These are phyloP conservation scores for Monosporascus cannonballus DNA, from an alignment of 2,329 filamentous ascomycete species.

Conservation along the genomic window DNA sequence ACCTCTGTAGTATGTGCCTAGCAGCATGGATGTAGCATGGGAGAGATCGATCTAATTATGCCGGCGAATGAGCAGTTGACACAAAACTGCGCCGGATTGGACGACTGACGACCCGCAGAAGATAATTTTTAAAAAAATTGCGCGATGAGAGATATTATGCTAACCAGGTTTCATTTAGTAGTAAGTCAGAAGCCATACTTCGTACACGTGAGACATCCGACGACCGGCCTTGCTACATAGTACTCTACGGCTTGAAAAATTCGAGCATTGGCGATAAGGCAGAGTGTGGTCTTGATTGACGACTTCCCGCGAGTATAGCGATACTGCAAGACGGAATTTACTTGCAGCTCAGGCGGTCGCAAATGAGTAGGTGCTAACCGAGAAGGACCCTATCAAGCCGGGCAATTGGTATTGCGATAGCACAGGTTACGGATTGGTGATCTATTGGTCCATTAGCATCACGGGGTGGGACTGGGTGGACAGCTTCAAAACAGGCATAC, in stretches of 20 bases:
- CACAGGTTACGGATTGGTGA: neutral
- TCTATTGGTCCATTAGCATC: neutral
- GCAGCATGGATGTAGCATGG: conserved; percentile 19
- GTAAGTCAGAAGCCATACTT: neutral
- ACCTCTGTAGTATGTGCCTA: conserved; percentile 16
- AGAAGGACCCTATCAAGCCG: neutral
- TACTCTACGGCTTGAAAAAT: neutral
- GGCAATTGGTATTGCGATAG: neutral
- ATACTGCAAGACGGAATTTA: too few relatives aligned
- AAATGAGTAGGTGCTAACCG: neutral
- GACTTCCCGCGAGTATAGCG: neutral
- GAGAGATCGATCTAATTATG: conserved; percentile 22
- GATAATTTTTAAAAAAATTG: conserved; percentile 6
- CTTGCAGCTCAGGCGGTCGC: neutral
- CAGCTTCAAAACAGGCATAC: neutral
- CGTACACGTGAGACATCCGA: neutral
- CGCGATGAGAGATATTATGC: neutral
- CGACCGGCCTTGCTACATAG: neutral
- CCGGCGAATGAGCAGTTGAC: conserved; percentile 25
- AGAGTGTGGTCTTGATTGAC: neutral
- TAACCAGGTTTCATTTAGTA: neutral
- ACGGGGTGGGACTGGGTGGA: neutral
- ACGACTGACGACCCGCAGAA: conserved; percentile 23
- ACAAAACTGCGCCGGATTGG: conserved; percentile 23
- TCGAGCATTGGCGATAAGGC: neutral